Conservation (phyloP, 2,329 filamentous ascomycete species). For the Metarhizium anisopliae region DNA sequence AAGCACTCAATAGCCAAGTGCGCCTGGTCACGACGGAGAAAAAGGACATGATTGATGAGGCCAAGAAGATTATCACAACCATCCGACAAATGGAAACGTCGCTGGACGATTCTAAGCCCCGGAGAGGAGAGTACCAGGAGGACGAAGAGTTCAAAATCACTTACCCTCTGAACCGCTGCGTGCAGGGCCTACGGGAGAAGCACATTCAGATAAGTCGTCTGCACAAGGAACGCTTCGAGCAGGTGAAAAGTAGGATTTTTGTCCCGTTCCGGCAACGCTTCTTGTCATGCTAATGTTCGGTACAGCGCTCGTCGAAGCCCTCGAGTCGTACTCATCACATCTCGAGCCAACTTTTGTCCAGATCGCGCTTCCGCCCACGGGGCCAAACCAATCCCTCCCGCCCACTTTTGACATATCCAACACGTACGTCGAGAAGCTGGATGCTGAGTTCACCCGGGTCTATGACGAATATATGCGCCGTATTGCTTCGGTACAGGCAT, state of each 20-base stretch:
- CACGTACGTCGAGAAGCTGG: conserved; percentile 75
- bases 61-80: conserved; percentile 70
- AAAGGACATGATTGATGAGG: conserved; percentile 82
- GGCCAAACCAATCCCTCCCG: conserved; percentile 65
- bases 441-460: conserved; percentile 84
- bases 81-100: conserved; percentile 94
- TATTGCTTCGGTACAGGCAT: conserved; percentile 61
- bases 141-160: conserved; percentile 67
- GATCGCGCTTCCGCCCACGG: conserved; percentile 76
- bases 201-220: conserved; percentile 69
- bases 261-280: not conserved
- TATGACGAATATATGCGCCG: conserved; percentile 94
- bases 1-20: conserved; percentile 85
- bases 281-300: not conserved
- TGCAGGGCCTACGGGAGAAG: conserved; percentile 77
- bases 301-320: conserved; percentile 79
- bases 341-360: conserved; percentile 83
- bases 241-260: conserved; percentile 71
- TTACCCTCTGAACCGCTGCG: conserved; percentile 71
- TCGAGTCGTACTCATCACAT: conserved; percentile 93
- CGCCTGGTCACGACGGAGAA: conserved; percentile 80
- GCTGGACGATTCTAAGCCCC: conserved; percentile 61
- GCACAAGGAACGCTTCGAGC: conserved; percentile 86
- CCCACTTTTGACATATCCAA: conserved; percentile 88
- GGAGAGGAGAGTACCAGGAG: conserved; percentile 55